Conservation (phyloP, 1,284 basidiomycete species). For the Ustilago crameri region DNA sequence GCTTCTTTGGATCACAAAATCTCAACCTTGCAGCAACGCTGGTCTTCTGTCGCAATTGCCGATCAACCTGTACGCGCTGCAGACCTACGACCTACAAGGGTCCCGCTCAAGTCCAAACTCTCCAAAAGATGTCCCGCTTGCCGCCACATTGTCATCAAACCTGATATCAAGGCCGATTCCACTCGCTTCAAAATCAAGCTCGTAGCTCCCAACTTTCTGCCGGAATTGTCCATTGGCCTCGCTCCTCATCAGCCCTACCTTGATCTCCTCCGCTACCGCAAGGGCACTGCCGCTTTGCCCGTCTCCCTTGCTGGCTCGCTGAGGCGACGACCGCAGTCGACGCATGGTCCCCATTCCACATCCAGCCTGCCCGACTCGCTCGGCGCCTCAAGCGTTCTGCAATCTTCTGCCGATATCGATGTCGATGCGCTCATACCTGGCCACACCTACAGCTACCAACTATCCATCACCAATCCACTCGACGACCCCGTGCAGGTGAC, state of each 20-base stretch:
- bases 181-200: slow-evolving; percentile 97
- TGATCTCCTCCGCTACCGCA: slow-evolving; percentile 20
- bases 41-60: slow-evolving; percentile 73
- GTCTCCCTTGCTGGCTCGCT: slow-evolving; percentile 13
- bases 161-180: slow-evolving; percentile 93
- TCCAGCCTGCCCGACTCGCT: slow-evolving; percentile 3
- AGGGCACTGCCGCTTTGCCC: neutral
- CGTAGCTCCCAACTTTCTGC: slow-evolving; percentile 91
- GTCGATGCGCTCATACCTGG: slow-evolving; percentile 33
- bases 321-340: slow-evolving; percentile 22
- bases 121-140: slow-evolving; percentile 95
- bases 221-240: slow-evolving; percentile 75
- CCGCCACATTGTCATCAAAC: slow-evolving; percentile 95
- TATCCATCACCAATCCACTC: slow-evolving; percentile 57
- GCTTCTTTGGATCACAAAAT: slow-evolving; percentile 70
- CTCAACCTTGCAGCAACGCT: slow-evolving; percentile 80
- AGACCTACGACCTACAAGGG: slow-evolving; percentile 83
- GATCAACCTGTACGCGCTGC: slow-evolving; percentile 72
- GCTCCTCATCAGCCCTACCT: slow-evolving; percentile 40
- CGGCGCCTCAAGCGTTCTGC: slow-evolving; percentile 10
- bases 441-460: slow-evolving; percentile 50
- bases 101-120: slow-evolving; percentile 89
- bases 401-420: slow-evolving; percentile 31
- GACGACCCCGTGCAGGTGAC: slow-evolving; percentile 57
- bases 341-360: slow-evolving; percentile 5